Percentiles rank a stretch among this genome's conserved stretches.
phyloP scores from a whole-genome alignment of 2,329 filamentous ascomycete genomes.

The Penicillium sp. region DNA sequence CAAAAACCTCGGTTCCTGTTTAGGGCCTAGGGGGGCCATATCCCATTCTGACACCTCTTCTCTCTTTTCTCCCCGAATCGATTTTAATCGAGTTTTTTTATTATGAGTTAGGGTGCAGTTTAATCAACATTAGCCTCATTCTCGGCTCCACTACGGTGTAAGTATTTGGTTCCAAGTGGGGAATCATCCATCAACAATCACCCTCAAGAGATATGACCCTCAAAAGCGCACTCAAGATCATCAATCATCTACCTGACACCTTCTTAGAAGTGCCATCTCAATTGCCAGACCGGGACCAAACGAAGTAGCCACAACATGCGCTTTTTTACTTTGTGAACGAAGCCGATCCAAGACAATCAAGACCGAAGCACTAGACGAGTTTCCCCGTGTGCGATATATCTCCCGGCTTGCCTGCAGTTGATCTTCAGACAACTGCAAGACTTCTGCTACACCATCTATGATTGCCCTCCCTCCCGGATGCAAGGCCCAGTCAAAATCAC shows the following conservation, averaged over 20 bases:
- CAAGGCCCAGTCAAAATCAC: slow-evolving; percentile 2
- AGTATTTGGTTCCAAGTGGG: too few species aligned
- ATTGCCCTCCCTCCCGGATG: neutral
- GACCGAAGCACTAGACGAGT: slow-evolving; percentile 1
- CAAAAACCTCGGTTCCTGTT: too few species aligned
- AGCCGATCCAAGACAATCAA: slow-evolving; percentile 4
- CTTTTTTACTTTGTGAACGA: neutral
- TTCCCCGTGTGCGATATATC: slow-evolving; percentile 2
- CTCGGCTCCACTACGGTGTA: too few species aligned
- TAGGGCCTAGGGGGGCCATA: too few species aligned
- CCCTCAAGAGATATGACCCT: too few species aligned
- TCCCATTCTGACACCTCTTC: too few species aligned
- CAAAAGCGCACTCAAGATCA: too few species aligned
- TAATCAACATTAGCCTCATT: too few species aligned
- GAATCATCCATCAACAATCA: too few species aligned
- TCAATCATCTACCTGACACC: neutral
- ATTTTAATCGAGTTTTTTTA: too few species aligned
- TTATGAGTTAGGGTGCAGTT: too few species aligned
- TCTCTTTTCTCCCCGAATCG: too few species aligned
- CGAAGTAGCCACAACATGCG: neutral
- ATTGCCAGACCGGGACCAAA: slow-evolving; percentile 1
- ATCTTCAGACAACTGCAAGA: neutral
- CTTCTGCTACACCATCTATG: neutral
- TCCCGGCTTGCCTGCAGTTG: neutral
- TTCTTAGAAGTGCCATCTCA: slow-evolving; percentile 1